Conservation (phyloP, 495 filamentous ascomycete species). For the Hypoxylon lienhwacheense region DNA sequence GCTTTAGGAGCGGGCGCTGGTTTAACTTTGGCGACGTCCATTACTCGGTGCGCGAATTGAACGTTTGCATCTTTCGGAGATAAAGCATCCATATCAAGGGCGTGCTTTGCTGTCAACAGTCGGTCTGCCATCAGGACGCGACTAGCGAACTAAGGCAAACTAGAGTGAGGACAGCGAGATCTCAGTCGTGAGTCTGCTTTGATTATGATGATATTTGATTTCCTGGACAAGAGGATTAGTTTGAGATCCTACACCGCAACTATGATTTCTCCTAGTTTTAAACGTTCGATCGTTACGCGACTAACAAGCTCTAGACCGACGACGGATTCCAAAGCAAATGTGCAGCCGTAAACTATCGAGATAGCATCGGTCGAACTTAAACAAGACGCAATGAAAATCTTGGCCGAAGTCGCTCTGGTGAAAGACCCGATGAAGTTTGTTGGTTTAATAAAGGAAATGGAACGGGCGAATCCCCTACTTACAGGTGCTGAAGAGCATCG, state of each 20-base stretch:
- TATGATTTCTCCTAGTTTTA: background rate
- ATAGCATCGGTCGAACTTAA: background rate
- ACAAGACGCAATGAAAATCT: background rate
- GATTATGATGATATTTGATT: conserved; percentile 7
- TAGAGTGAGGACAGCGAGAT: conserved; percentile 3
- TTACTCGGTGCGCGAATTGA: conserved; percentile 45
- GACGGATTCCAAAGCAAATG: background rate
- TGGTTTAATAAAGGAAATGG: conserved; percentile 1
- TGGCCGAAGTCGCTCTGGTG: background rate
- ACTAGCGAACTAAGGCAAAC: conserved; percentile 13
- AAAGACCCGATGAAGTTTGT: no score
- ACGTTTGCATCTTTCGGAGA: conserved; percentile 73
- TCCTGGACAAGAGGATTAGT: conserved; percentile 12
- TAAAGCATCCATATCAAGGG: conserved; percentile 64
- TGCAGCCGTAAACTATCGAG: background rate
- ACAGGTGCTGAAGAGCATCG: conserved; percentile 21
- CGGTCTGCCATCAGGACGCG: conserved; percentile 36
- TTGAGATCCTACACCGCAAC: background rate
- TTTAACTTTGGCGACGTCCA: conserved; percentile 57
- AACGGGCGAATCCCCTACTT: conserved; percentile 18
- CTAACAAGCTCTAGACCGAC: background rate
- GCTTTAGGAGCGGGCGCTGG: conserved; percentile 56
- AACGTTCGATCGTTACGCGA: background rate
- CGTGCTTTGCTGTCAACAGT: conserved; percentile 43
- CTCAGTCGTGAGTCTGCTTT: conserved; percentile 8